Evolutionary conservation across 2,329 filamentous ascomycete genomes (phyloP), one percentile per base, ranked within the genome.

Genomic region (Chalaropsis thielavioides): DNA sequence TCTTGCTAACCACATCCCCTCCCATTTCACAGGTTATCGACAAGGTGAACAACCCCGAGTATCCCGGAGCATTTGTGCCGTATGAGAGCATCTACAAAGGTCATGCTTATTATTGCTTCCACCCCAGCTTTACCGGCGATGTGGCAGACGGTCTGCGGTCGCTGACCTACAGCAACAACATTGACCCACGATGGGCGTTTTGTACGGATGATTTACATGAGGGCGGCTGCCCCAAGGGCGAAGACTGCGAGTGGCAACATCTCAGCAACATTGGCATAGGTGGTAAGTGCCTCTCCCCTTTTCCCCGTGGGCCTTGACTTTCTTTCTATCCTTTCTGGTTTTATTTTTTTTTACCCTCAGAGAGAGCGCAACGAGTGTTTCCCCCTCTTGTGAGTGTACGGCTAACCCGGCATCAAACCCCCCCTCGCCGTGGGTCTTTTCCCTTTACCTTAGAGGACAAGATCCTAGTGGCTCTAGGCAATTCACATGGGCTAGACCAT

Each of bases 91-190:
- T 91, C 40, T 79, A 99, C 67, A 84, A 83, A 69, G 82, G 83
- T 70, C 96, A 97, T 75, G 90, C 85, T 73, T 87, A 89, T 44
- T 99, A 89, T 76, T 90, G 92, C 70, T 96, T 92, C 73, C 92
- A 97, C 72, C 89, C 90, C 40, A 79, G 83, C 62, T 97, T 86
- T 75, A 78, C 80, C 69, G 75, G 87, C 61, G 78, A 83, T 65
- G 85, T 96, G 66, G 73, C 83, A 65, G 87, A 86, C 68, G 92
- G 92, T 54, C 87, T 91, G 72, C 86, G 88, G 72, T 97, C 94
- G 69, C 80, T 95, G 78, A 97, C 92, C 54, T 97, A 92, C 77
- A 96, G 90, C 76, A 89, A 95, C 75, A 87, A 86, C 70, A 95
- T 99, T 75, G 85, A 96, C 73, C 80, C 85, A 27, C 80, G 83